Conservation (phyloP, 805 yeast species). For the Grigorovia transvaalensis region DNA sequence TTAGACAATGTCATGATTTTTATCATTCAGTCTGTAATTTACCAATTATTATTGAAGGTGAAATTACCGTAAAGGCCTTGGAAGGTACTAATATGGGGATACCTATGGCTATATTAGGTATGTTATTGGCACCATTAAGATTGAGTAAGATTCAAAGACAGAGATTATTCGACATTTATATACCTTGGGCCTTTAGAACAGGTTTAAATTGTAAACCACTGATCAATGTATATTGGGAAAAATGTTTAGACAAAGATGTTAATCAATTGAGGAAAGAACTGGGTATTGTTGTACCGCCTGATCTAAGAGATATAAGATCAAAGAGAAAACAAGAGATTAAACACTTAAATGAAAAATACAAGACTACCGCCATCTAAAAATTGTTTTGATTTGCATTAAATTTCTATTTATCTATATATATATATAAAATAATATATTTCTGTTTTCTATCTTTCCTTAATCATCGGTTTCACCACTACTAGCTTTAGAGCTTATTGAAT, state of each 20-base stretch:
- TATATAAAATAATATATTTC: not conserved
- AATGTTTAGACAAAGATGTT: slow-evolving; percentile 60
- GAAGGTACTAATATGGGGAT: slow-evolving; percentile 88
- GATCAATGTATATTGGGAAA: slow-evolving; percentile 89
- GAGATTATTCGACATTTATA: slow-evolving; percentile 56
- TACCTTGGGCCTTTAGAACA: slow-evolving; percentile 78
- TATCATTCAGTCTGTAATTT: slow-evolving; percentile 86
- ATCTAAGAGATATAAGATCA: slow-evolving; percentile 56
- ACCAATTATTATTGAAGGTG: slow-evolving; percentile 93
- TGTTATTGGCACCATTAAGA: slow-evolving; percentile 77
- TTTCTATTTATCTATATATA: not conserved
- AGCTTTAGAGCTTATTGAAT: not conserved
- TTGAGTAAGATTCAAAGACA: slow-evolving; percentile 52
- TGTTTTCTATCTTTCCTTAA: not conserved
- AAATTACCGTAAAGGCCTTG: slow-evolving; percentile 82
- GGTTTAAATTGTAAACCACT: slow-evolving; percentile 68
- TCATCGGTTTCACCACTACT: not conserved
- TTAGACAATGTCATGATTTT: slow-evolving; percentile 94
- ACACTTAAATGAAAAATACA: slow-evolving; percentile 21
- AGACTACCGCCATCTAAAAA: not conserved
- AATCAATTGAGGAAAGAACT: slow-evolving; percentile 60
- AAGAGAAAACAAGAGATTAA: slow-evolving; percentile 16
- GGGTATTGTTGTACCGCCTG: slow-evolving; percentile 70
- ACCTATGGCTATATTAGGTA: slow-evolving; percentile 93
- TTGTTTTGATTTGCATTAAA: too few species aligned